Evolutionary conservation across 2,329 filamentous ascomycete species (phyloP).

Genomic region (Hymenoscyphus repandus): DNA sequence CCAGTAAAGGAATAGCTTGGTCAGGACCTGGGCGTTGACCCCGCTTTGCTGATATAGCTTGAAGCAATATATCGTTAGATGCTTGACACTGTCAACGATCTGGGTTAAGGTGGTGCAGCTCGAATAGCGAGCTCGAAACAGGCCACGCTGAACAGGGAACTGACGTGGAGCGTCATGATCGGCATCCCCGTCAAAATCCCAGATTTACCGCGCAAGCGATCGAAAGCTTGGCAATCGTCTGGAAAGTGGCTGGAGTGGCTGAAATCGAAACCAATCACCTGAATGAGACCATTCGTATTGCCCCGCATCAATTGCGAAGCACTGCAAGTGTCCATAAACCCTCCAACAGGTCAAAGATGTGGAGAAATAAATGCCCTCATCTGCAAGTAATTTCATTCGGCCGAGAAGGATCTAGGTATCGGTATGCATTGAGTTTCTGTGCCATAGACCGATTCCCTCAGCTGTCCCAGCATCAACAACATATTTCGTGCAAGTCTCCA

Average conservation of each 20-base stretch:
- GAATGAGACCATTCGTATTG: not conserved
- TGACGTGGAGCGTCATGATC: conserved; percentile 17
- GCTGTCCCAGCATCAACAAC: not conserved
- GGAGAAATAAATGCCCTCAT: not conserved
- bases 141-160: conserved; percentile 5
- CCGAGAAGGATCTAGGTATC: not conserved
- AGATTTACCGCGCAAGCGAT: not conserved
- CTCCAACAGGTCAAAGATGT: not conserved
- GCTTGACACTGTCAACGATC: too few relatives aligned
- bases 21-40: not conserved
- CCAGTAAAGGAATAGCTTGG: not conserved
- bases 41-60: not conserved
- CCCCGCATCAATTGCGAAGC: not conserved
- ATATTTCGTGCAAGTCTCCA: not conserved
- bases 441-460: not conserved
- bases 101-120: not conserved
- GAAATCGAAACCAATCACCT: not conserved
- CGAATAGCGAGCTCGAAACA: conserved; percentile 3
- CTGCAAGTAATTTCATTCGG: not conserved
- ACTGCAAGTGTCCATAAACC: too few relatives aligned
- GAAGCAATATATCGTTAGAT: not conserved
- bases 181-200: conserved; percentile 10
- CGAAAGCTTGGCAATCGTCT: conserved; percentile 3
- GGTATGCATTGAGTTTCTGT: not conserved
- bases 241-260: not conserved